Conservation (phyloP, 2,329 filamentous ascomycete genomes). For the Diaporthe aspalathi region DNA sequence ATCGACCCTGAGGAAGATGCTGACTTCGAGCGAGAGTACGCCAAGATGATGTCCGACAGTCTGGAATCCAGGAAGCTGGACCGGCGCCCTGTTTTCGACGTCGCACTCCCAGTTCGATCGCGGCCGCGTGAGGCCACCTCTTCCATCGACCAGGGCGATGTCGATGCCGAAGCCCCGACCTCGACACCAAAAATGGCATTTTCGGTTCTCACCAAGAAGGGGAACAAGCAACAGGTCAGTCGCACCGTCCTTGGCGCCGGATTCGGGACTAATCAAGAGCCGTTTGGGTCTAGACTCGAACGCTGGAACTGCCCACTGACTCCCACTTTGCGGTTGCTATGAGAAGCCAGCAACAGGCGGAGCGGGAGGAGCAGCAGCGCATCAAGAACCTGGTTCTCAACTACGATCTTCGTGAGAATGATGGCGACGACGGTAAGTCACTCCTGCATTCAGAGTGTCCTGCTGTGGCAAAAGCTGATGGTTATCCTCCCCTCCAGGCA, state of each 20-base stretch:
- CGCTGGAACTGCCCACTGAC: slow-evolving; percentile 88
- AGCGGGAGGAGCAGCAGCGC: slow-evolving; percentile 95
- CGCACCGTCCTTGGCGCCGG: background rate
- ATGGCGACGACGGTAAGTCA: slow-evolving; percentile 80
- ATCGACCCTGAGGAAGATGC: slow-evolving; percentile 94
- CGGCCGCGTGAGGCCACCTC: slow-evolving; percentile 70
- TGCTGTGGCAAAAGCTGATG: slow-evolving; percentile 3
- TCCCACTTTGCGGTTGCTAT: slow-evolving; percentile 96
- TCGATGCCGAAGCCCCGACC: slow-evolving; percentile 43
- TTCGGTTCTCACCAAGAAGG: slow-evolving; percentile 93
- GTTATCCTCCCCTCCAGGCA: slow-evolving; percentile 50
- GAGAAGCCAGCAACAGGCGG: slow-evolving; percentile 94
- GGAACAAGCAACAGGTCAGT: slow-evolving; percentile 90
- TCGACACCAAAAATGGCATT: slow-evolving; percentile 88
- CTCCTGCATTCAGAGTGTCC: background rate
- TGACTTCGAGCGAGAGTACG: slow-evolving; percentile 97
- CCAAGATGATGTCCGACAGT: slow-evolving; percentile 98
- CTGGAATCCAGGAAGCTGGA: slow-evolving; percentile 96
- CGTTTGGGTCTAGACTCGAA: slow-evolving; percentile 74
- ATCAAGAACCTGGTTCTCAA: slow-evolving; percentile 99
- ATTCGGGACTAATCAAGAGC: slow-evolving; percentile 39
- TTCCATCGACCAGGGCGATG: slow-evolving; percentile 52
- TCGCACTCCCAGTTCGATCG: slow-evolving; percentile 90
- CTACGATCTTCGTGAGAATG: slow-evolving; percentile 89
- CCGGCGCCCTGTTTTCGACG: slow-evolving; percentile 92